Evolutionary conservation across 2,329 filamentous ascomycete species (phyloP).

Genomic region (Orbilia quercus): DNA sequence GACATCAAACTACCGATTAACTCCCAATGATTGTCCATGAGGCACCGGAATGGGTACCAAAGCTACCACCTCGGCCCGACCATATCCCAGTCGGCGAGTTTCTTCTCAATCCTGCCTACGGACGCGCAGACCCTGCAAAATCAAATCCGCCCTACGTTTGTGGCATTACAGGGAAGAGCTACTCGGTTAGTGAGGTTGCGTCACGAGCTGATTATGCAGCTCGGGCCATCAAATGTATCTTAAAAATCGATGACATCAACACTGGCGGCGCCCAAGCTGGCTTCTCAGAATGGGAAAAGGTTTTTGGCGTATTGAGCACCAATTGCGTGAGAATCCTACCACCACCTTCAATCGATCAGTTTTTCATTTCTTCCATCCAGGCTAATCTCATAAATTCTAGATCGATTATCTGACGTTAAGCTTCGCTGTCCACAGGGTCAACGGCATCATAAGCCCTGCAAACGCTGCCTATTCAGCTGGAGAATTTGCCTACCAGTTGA

Average conservation of each 20-base stretch:
- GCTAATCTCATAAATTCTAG: constrained; percentile 6
- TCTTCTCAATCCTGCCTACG: constrained; percentile 77
- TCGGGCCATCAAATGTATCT: constrained; percentile 75
- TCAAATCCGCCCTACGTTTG: constrained; percentile 80
- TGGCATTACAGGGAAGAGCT: constrained; percentile 76
- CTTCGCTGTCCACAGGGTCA: constrained; percentile 75
- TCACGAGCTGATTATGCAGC: constrained; percentile 75
- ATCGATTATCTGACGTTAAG: constrained; percentile 36
- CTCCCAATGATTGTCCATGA: constrained; percentile 65
- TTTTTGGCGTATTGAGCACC: constrained; percentile 79
- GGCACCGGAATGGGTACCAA: constrained; percentile 63
- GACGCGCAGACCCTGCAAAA: constrained; percentile 72
- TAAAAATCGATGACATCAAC: constrained; percentile 75
- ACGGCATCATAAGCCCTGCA: constrained; percentile 78
- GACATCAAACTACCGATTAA: background rate
- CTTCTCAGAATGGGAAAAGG: constrained; percentile 79
- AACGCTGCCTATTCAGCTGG: constrained; percentile 78
- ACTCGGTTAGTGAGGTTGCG: constrained; percentile 72
- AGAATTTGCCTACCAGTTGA: constrained; percentile 78
- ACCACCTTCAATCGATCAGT: too few species aligned
- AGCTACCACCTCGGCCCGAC: constrained; percentile 73
- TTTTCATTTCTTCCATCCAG: constrained; percentile 3
- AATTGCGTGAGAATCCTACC: constrained; percentile 73
- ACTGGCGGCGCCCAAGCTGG: constrained; percentile 66
- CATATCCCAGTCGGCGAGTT: constrained; percentile 80